A percentile compares a stretch with the other conserved stretches of the same genome.
Conservation (phyloP, 1,284 basidiomycete genomes). For the Coriolopsis trogii region DNA sequence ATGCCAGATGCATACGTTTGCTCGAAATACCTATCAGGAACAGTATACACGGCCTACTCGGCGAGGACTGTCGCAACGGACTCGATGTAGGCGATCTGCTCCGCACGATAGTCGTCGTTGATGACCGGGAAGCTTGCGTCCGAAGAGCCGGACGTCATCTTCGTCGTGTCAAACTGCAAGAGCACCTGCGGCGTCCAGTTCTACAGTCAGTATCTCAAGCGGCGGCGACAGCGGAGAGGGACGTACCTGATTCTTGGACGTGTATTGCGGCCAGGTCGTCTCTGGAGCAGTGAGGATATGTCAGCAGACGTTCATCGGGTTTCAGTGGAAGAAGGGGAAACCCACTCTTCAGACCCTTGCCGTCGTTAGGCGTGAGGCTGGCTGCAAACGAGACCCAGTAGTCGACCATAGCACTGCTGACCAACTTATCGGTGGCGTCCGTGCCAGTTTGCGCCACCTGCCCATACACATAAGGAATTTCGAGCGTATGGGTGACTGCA, state of each 20-base stretch:
- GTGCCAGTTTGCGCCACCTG: slow-evolving; percentile 18
- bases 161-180: slow-evolving; percentile 16
- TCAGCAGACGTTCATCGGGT: not conserved
- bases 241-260: slow-evolving; percentile 8
- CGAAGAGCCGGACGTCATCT: not conserved
- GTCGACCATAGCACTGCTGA: slow-evolving; percentile 48
- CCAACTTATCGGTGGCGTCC: slow-evolving; percentile 27
- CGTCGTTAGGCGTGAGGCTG: slow-evolving; percentile 52
- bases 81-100: slow-evolving; percentile 18
- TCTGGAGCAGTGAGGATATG: slow-evolving; percentile 6
- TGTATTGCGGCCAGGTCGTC: slow-evolving; percentile 23
- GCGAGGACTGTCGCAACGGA: not conserved
- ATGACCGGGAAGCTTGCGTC: slow-evolving; percentile 11
- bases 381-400: slow-evolving; percentile 58
- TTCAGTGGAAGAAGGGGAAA: not conserved
- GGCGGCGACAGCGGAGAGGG: not conserved
- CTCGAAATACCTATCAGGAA: too few species aligned
- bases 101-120: slow-evolving; percentile 17
- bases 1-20: too few species aligned
- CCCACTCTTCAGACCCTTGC: slow-evolving; percentile 42
- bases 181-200: slow-evolving; percentile 11
- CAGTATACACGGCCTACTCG: not conserved
- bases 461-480: slow-evolving; percentile 45
- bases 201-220: not conserved
- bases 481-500: slow-evolving; percentile 43